A percentile compares a stretch with the other conserved stretches of the same genome.
These are phyloP conservation scores for Boletus subcaerulescens DNA, from an alignment of 768 basidiomycete species.

Conservation along the genomic window DNA sequence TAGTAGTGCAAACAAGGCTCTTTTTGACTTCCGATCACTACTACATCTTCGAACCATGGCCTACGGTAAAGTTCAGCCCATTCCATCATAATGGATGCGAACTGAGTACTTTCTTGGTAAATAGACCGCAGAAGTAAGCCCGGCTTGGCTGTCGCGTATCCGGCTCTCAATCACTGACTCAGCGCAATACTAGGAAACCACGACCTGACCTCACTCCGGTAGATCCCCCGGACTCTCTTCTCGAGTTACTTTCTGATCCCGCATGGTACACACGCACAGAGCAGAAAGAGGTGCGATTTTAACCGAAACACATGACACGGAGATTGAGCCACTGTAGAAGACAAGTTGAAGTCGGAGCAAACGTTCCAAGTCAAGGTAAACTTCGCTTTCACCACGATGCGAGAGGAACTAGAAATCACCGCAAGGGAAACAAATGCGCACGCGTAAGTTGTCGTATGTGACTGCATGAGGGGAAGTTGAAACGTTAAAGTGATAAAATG, in stretches of 20 bases:
- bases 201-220: conserved; percentile 12
- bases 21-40: no score
- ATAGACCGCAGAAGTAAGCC: conserved; percentile 18
- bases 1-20: no score
- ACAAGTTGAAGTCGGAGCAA: conserved; percentile 16
- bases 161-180: not conserved
- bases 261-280: not conserved
- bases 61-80: conserved; percentile 12
- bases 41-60: conserved; percentile 6
- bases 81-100: not conserved
- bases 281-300: conserved; percentile 12
- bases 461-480: not conserved
- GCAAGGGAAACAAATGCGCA: conserved; percentile 28
- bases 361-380: conserved; percentile 20
- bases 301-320: not conserved
- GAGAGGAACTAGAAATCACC: conserved; percentile 7
- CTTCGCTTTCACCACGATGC: conserved; percentile 15
- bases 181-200: conserved; percentile 7
- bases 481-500: conserved; percentile 17
- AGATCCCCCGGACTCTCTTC: not conserved
- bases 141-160: not conserved
- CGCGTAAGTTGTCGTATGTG: conserved; percentile 19
- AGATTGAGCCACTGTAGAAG: not conserved
- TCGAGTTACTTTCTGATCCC: not conserved
- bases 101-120: conserved; percentile 4